Percentiles rank a stretch among this genome's conserved stretches.
These are phyloP conservation scores for Circinella umbellata DNA, from an alignment of 371 early-diverging fungal species.

Conservation along the genomic window DNA sequence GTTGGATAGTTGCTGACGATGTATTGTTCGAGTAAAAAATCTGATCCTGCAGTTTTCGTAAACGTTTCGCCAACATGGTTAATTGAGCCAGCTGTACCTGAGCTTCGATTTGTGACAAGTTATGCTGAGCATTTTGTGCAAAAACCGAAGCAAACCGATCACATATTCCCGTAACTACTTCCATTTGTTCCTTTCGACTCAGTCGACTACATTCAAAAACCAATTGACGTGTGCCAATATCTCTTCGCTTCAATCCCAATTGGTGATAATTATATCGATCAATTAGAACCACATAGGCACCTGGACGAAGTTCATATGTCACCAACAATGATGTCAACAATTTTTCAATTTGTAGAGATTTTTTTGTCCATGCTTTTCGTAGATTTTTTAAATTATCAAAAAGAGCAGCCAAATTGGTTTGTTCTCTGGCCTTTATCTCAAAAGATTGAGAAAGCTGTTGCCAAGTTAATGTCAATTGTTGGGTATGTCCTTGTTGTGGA, in stretches of 20 bases:
- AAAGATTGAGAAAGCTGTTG: slow-evolving; percentile 28
- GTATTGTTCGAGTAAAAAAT: slow-evolving; percentile 9
- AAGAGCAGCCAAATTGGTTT: slow-evolving; percentile 12
- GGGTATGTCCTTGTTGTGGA: slow-evolving; percentile 16
- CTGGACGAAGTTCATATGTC: slow-evolving; percentile 18
- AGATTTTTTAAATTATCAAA: slow-evolving; percentile 20
- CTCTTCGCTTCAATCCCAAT: slow-evolving; percentile 22
- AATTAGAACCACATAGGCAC: slow-evolving; percentile 28
- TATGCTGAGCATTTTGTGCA: slow-evolving; percentile 30
- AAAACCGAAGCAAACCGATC: slow-evolving; percentile 28
- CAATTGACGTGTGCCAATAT: slow-evolving; percentile 21
- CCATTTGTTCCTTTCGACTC: slow-evolving; percentile 20
- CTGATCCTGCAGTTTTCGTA: slow-evolving; percentile 22
- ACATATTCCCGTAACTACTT: slow-evolving; percentile 21
- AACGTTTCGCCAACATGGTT: slow-evolving; percentile 5
- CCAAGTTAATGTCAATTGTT: slow-evolving; percentile 34
- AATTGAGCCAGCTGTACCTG: slow-evolving; percentile 23
- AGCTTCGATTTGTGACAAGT: slow-evolving; percentile 27
- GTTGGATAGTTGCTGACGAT: background rate
- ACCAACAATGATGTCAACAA: slow-evolving; percentile 27
- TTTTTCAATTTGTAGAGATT: slow-evolving; percentile 20
- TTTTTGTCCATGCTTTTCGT: slow-evolving; percentile 27
- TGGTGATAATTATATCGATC: slow-evolving; percentile 27
- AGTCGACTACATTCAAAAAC: slow-evolving; percentile 20
- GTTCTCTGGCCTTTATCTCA: slow-evolving; percentile 38